phyloP scores from a whole-genome alignment of 2,329 filamentous ascomycete species.

The Penicillium verrucosum region DNA sequence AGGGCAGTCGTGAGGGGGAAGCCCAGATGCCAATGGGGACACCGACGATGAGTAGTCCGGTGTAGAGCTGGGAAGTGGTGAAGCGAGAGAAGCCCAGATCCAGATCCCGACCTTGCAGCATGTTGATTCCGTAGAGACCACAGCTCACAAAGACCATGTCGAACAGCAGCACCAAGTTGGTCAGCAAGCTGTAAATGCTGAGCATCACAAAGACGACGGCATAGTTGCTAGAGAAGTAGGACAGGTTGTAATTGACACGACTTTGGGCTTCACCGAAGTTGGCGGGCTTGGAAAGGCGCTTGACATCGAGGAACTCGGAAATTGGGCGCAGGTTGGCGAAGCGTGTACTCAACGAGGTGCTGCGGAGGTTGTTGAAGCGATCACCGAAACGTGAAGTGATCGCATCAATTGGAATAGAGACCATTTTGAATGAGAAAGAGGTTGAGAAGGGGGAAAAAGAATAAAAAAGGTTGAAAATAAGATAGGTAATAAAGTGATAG shows the following conservation, averaged over 20 bases:
- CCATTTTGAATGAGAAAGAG: conserved; percentile 55
- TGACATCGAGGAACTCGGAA: conserved; percentile 92
- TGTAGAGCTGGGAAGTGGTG: conserved; percentile 92
- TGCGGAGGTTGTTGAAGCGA: conserved; percentile 78
- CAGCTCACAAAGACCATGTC: conserved; percentile 83
- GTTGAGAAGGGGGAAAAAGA: background rate
- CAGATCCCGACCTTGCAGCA: conserved; percentile 82
- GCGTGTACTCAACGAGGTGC: conserved; percentile 72
- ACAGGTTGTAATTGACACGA: conserved; percentile 93
- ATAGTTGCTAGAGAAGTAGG: conserved; percentile 99
- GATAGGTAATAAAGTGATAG: too few species aligned
- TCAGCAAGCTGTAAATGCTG: conserved; percentile 89
- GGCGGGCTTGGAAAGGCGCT: conserved; percentile 88
- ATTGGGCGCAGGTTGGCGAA: conserved; percentile 91
- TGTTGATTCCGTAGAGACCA: conserved; percentile 88
- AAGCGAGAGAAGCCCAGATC: conserved; percentile 79
- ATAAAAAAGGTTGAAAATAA: background rate
- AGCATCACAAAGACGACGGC: conserved; percentile 90
- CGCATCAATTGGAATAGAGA: conserved; percentile 88
- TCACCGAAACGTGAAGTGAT: conserved; percentile 90
- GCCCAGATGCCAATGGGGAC: conserved; percentile 82
- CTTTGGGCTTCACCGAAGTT: conserved; percentile 90
- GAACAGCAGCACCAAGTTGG: conserved; percentile 81
- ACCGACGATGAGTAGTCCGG: conserved; percentile 74
- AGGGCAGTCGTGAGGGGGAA: conserved; percentile 77